Percentiles rank a stretch among this genome's conserved stretches.
Conservation (phyloP, 73 alveolate species). For the Tetrahymena elliotti region DNA sequence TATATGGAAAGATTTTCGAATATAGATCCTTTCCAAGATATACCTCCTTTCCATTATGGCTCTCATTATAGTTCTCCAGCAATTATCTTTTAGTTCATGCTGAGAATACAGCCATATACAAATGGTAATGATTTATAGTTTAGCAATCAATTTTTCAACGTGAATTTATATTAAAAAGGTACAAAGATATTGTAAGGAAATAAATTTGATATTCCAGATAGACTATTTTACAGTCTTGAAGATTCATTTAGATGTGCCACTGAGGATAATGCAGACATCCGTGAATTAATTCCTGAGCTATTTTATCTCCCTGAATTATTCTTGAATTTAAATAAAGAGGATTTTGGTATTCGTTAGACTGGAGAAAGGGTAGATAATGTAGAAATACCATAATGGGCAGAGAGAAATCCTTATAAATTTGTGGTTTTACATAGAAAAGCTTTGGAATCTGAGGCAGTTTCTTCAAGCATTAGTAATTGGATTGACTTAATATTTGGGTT, state of each 20-base stretch:
- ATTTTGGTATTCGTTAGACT: constrained; percentile 77
- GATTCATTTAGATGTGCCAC: constrained; percentile 70
- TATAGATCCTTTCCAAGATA: constrained; percentile 32
- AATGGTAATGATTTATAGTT: constrained; percentile 49
- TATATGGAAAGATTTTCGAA: constrained; percentile 20
- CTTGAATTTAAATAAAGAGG: constrained; percentile 28
- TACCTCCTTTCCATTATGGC: constrained; percentile 82
- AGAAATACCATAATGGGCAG: constrained; percentile 71
- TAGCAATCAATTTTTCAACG: neutral
- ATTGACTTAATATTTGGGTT: constrained; percentile 82
- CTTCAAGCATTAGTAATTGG: constrained; percentile 59
- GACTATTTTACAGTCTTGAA: constrained; percentile 72
- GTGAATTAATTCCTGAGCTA: constrained; percentile 96
- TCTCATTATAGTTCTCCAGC: constrained; percentile 94
- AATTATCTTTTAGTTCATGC: constrained; percentile 78
- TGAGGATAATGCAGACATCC: constrained; percentile 87
- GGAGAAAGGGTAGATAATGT: constrained; percentile 72
- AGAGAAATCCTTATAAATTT: constrained; percentile 60
- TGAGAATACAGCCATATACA: constrained; percentile 83
- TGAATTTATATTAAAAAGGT: neutral
- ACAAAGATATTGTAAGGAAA: constrained; percentile 83
- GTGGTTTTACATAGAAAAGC: constrained; percentile 60
- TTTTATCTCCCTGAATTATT: constrained; percentile 90
- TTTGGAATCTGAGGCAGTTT: constrained; percentile 68
- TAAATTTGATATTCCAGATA: constrained; percentile 86